Evolutionary conservation across 1,139 yeast species (phyloP), one percentile per base, ranked within the genome.

Genomic region (Kodamaea plutei): DNA sequence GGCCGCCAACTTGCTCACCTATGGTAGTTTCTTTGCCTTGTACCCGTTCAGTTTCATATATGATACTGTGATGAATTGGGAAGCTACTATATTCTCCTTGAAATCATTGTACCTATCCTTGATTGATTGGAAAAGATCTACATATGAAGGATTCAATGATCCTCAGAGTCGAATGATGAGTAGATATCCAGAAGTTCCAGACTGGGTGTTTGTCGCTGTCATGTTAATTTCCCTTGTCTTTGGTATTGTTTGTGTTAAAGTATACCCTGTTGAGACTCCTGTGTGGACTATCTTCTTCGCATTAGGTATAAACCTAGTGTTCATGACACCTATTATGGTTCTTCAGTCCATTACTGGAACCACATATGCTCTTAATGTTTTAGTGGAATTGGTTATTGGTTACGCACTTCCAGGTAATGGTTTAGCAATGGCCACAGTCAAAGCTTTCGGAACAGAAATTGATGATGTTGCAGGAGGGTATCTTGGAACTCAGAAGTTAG

Each of bases 401-500:
- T 61, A 62, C 37, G 52, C 64, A 3, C 54, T 61, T 24, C 68
- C 69, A 12, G 61, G 62, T 29, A 58, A 63, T 16, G 68, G 69
- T 3, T 42, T 61, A 21, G 68, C 69, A 0, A 50, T 61, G 32
- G 58, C 58, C 28, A 59, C 64, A 5, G 43, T 61, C 25, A 62
- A 63, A 36, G 60, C 64, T 6, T 58, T 52, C 38, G 69, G 68
- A 5, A 58, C 57, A 29, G 58, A 61, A 31, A 61, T 76, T 40
- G 74, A 70, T 52, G 73, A 71, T 3, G 84, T 77, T 52, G 80
- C 83, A n/a, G 75, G 74, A 42, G 61, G 58, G 44, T 77, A 69
- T 53, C 60, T 76, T 29, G 49, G 70, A 5, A 73, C 73, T 44
- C 75, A 74, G 53, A 79, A 79, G 50, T 48, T 68, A 60, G 83